Conservation (phyloP, 371 early-diverging fungal species). For the Dinochytrium kinnereticum region DNA sequence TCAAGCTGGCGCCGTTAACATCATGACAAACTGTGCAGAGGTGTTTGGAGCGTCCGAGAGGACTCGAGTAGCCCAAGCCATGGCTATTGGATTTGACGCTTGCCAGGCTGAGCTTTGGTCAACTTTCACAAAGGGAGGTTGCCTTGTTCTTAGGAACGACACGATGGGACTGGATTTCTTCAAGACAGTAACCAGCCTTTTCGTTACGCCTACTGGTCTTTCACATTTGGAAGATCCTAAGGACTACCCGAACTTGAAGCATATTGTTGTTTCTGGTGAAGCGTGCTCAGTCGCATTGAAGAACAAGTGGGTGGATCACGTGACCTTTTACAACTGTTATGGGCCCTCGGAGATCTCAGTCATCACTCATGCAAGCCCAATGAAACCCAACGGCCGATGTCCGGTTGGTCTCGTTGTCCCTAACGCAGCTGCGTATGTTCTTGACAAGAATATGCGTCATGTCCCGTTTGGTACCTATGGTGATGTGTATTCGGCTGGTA, state of each 20-base stretch:
- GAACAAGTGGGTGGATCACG: constrained; percentile 31
- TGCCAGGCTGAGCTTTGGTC: constrained; percentile 31
- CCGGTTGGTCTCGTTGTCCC: constrained; percentile 19
- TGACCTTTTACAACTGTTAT: constrained; percentile 34
- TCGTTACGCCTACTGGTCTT: constrained; percentile 36
- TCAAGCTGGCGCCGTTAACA: not conserved
- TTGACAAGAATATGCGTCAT: constrained; percentile 17
- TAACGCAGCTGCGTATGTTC: constrained; percentile 17
- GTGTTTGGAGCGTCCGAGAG: not conserved
- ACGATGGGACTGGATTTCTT: not conserved
- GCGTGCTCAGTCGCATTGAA: not conserved
- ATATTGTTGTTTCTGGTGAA: constrained; percentile 28
- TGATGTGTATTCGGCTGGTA: constrained; percentile 30
- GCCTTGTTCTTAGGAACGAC: constrained; percentile 35
- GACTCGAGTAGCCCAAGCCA: constrained; percentile 18
- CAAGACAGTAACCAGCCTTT: constrained; percentile 26
- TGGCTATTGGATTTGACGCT: constrained; percentile 34
- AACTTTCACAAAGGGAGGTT: constrained; percentile 25
- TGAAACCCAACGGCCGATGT: not conserved
- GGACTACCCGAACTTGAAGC: constrained; percentile 24
- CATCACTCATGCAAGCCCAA: not conserved
- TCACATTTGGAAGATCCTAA: constrained; percentile 17
- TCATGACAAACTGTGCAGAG: not conserved
- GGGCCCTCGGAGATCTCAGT: constrained; percentile 43
- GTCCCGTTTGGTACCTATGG: constrained; percentile 34